A percentile compares a stretch with the other conserved stretches of the same genome.
Conservation (phyloP, 352 stramenopile species). For the Phytophthora multivora region DNA sequence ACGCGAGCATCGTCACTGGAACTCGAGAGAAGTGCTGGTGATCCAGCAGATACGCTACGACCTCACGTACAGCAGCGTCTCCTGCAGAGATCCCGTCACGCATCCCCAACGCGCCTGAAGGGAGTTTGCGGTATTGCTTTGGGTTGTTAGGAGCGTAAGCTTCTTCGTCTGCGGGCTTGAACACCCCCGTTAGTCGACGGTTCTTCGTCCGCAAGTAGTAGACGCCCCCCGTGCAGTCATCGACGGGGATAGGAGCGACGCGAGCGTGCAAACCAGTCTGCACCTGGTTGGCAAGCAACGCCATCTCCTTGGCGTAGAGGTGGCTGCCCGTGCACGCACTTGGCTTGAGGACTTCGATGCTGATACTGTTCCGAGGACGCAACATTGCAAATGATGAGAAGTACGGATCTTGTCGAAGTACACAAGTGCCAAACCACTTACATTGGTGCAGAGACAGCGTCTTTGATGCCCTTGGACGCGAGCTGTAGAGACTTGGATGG, state of each 20-base stretch:
- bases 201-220: constrained; percentile 60
- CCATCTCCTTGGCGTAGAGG: constrained; percentile 27
- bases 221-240: constrained; percentile 68
- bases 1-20: constrained; percentile 47
- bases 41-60: constrained; percentile 61
- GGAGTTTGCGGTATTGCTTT: constrained; percentile 37
- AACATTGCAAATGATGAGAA: constrained; percentile 19
- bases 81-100: constrained; percentile 54
- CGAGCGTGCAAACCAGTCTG: constrained; percentile 37
- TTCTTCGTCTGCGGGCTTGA: constrained; percentile 75
- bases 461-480: background rate
- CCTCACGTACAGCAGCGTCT: constrained; percentile 57
- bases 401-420: too few species aligned
- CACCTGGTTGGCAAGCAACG: constrained; percentile 33
- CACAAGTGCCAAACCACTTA: constrained; percentile 12
- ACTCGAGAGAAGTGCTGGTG: constrained; percentile 50
- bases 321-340: constrained; percentile 10
- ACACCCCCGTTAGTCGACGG: constrained; percentile 54
- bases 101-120: constrained; percentile 30
- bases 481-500: constrained; percentile 9
- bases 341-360: constrained; percentile 31
- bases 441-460: constrained; percentile 8
- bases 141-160: constrained; percentile 67
- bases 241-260: constrained; percentile 46
- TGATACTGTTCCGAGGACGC: constrained; percentile 16